Conservation (phyloP, 225 moss, liverwort and hornwort genomes). For the Pleurozium schreberi region DNA sequence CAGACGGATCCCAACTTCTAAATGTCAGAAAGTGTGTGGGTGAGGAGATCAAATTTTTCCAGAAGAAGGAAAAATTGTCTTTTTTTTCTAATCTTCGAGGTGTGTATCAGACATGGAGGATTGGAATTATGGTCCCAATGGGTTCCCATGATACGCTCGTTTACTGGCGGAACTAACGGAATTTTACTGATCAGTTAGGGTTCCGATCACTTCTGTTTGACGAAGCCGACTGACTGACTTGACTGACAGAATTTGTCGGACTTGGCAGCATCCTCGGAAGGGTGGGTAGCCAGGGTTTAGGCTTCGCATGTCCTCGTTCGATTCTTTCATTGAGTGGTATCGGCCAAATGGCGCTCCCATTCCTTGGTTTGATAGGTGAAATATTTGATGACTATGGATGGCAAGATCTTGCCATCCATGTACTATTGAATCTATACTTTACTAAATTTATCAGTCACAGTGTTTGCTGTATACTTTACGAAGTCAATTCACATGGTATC, state of each 20-base stretch:
- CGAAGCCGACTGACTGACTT: not conserved
- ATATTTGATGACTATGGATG: not conserved
- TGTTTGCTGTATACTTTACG: not conserved
- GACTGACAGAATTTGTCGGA: not conserved
- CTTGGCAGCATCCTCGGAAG: not conserved
- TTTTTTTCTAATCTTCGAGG: not conserved
- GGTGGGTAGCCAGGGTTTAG: not conserved
- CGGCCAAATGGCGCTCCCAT: constrained; percentile 22
- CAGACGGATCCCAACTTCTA: constrained; percentile 25
- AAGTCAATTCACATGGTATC: not conserved
- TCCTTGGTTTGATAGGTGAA: constrained; percentile 14
- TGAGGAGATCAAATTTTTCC: not conserved
- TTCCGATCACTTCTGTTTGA: not conserved
- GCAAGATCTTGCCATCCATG: not conserved
- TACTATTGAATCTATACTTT: not conserved
- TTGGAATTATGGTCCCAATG: not conserved
- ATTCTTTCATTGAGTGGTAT: constrained; percentile 13
- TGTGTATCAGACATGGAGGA: not conserved
- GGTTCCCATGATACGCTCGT: not conserved
- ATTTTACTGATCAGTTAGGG: not conserved
- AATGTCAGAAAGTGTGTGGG: not conserved
- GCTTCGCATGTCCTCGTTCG: not conserved
- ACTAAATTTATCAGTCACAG: not conserved
- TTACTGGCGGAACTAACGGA: not conserved
- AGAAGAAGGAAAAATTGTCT: not conserved